Evolutionary conservation across 176 grass and related monocot genomes (phyloP).

Genomic region (Oryza punctata): DNA sequence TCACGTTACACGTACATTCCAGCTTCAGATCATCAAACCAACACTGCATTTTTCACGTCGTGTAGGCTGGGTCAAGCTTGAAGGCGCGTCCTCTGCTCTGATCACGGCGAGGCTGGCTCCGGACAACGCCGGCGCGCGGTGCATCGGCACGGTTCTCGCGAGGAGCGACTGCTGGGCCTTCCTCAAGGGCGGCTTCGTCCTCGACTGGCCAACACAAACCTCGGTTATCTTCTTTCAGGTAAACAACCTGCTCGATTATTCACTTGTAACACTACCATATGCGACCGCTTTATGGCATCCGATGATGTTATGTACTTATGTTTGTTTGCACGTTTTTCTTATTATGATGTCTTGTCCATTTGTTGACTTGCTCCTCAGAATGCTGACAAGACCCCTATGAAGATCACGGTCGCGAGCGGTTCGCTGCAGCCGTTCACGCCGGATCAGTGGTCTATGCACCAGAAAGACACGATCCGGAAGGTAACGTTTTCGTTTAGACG

Average conservation of each 20-base stretch:
- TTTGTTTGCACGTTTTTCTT: neutral
- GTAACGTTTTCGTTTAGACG: constrained; percentile 32
- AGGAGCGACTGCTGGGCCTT: constrained; percentile 87
- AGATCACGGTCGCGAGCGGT: constrained; percentile 61
- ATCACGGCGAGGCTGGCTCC: constrained; percentile 71
- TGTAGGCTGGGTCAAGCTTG: constrained; percentile 81
- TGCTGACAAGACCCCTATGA: constrained; percentile 71
- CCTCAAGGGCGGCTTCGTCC: constrained; percentile 74
- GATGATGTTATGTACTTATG: neutral
- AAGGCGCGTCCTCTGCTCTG: constrained; percentile 59
- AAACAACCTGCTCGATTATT: neutral
- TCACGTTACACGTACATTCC: neutral
- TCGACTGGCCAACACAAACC: constrained; percentile 65
- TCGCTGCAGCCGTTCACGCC: constrained; percentile 81
- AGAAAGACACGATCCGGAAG: constrained; percentile 78
- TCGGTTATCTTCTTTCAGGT: constrained; percentile 80
- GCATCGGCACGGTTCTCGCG: constrained; percentile 74
- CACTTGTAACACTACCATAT: neutral
- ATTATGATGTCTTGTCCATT: neutral
- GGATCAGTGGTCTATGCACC: constrained; percentile 82
- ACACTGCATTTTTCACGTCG: neutral
- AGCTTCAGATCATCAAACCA: neutral
- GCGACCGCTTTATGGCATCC: neutral
- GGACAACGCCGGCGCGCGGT: constrained; percentile 64
- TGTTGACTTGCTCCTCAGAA: constrained; percentile 39